Conservation (phyloP, 2,329 filamentous ascomycete species). For the Penicillium sp. region DNA sequence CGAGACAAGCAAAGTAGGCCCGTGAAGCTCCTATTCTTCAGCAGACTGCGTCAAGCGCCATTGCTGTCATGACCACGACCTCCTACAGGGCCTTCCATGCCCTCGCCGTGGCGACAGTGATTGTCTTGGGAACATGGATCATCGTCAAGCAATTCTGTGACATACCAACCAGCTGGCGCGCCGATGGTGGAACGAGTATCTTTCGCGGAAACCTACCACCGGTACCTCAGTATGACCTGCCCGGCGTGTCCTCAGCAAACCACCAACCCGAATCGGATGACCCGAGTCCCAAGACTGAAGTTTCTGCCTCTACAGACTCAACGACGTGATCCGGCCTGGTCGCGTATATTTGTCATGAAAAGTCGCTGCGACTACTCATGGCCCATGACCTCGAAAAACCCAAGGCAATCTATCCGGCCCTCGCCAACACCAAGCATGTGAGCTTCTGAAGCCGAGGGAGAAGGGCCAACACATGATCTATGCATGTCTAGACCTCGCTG, state of each 20-base stretch:
- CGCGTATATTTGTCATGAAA: no score
- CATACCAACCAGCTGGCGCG: neutral
- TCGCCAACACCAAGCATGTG: neutral
- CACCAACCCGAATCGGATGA: neutral
- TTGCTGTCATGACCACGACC: neutral
- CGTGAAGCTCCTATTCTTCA: neutral
- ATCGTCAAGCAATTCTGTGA: neutral
- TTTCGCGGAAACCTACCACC: conserved; percentile 5
- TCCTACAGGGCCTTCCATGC: conserved; percentile 7
- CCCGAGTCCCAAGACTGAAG: neutral
- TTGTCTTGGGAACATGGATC: conserved; percentile 8
- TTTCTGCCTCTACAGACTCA: neutral
- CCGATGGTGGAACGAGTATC: neutral
- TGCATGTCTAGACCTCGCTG: conserved; percentile 60
- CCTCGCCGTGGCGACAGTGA: conserved; percentile 1
- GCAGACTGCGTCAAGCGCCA: neutral
- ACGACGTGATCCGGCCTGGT: no score
- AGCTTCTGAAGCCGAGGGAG: neutral
- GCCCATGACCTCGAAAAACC: neutral
- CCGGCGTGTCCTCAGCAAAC: neutral
- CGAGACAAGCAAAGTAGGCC: no score
- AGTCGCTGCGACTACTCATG: no score
- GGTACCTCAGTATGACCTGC: conserved; percentile 1
- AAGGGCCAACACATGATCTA: conserved; percentile 49
- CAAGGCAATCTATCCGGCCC: neutral